Percentiles rank a stretch among this genome's conserved stretches.
These are phyloP conservation scores for Globisporangium alternatum DNA, from an alignment of 352 stramenopile genomes.

Conservation along the genomic window DNA sequence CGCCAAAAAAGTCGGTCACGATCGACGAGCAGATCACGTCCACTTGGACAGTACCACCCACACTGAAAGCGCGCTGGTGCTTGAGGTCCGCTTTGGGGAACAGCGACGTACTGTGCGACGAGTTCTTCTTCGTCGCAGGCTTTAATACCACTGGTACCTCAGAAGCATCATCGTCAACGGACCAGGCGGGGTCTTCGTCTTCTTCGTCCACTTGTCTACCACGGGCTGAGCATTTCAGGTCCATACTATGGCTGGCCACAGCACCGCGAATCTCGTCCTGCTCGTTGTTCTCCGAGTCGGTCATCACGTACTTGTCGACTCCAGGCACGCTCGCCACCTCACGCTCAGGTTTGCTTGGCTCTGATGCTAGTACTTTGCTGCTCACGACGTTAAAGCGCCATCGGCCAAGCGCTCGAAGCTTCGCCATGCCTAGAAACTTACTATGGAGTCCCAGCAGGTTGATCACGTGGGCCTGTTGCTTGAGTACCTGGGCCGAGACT, in stretches of 20 bases:
- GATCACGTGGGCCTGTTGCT: constrained; percentile 28
- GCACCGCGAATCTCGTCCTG: neutral
- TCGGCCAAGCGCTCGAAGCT: constrained; percentile 27
- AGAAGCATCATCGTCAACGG: neutral
- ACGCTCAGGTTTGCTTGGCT: neutral
- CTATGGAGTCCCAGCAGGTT: constrained; percentile 35
- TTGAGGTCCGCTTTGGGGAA: neutral
- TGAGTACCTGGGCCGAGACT: constrained; percentile 7
- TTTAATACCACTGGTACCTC: neutral
- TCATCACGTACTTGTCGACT: constrained; percentile 11
- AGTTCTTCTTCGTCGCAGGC: neutral
- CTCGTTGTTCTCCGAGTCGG: constrained; percentile 11
- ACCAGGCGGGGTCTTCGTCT: constrained; percentile 10
- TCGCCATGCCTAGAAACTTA: constrained; percentile 21
- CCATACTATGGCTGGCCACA: neutral
- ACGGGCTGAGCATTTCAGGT: neutral
- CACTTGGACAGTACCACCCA: constrained; percentile 10
- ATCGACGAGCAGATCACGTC: constrained; percentile 47
- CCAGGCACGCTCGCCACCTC: neutral
- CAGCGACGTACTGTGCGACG: neutral
- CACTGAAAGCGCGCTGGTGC: neutral
- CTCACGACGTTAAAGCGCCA: constrained; percentile 24
- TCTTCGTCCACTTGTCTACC: neutral
- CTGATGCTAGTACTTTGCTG: neutral
- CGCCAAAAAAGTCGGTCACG: constrained; percentile 37